phyloP scores from a whole-genome alignment of 768 basidiomycete species.

The Leucogyrophana mollusca region DNA sequence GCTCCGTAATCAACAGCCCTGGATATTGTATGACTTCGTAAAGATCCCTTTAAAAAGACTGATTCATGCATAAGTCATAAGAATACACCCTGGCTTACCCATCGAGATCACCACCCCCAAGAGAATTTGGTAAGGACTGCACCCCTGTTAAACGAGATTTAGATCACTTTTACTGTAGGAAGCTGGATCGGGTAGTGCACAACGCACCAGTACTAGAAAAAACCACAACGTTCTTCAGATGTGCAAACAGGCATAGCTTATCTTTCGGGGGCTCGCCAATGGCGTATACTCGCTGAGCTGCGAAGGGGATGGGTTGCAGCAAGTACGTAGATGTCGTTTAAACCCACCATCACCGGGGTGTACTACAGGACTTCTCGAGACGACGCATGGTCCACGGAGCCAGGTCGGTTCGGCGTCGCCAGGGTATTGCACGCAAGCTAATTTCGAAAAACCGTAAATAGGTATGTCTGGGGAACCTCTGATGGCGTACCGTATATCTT shows the following conservation, averaged over 20 bases:
- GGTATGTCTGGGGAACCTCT: background rate
- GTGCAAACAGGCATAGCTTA: slow-evolving; percentile 53
- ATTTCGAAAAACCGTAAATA: background rate
- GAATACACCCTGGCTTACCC: slow-evolving; percentile 45
- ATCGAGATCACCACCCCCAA: slow-evolving; percentile 80
- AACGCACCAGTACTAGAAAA: slow-evolving; percentile 58
- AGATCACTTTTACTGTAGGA: slow-evolving; percentile 1
- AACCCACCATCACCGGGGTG: slow-evolving; percentile 72
- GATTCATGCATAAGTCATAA: slow-evolving; percentile 4
- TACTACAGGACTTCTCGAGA: slow-evolving; percentile 71
- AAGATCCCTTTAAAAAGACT: slow-evolving; percentile 45
- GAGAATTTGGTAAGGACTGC: slow-evolving; percentile 64
- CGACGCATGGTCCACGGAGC: slow-evolving; percentile 58
- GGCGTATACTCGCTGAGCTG: slow-evolving; percentile 69
- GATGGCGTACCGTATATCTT: slow-evolving; percentile 62
- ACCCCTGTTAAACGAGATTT: slow-evolving; percentile 35
- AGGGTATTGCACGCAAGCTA: slow-evolving; percentile 60
- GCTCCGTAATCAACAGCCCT: slow-evolving; percentile 51
- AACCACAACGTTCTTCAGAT: slow-evolving; percentile 71
- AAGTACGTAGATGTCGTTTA: background rate
- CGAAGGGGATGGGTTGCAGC: slow-evolving; percentile 3
- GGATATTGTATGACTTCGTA: slow-evolving; percentile 61
- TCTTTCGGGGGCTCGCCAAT: slow-evolving; percentile 67
- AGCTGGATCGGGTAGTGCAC: background rate
- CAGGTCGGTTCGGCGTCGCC: slow-evolving; percentile 49